Evolutionary conservation across 2,329 filamentous ascomycete species (phyloP).

Genomic region (Didymella lethalis): DNA sequence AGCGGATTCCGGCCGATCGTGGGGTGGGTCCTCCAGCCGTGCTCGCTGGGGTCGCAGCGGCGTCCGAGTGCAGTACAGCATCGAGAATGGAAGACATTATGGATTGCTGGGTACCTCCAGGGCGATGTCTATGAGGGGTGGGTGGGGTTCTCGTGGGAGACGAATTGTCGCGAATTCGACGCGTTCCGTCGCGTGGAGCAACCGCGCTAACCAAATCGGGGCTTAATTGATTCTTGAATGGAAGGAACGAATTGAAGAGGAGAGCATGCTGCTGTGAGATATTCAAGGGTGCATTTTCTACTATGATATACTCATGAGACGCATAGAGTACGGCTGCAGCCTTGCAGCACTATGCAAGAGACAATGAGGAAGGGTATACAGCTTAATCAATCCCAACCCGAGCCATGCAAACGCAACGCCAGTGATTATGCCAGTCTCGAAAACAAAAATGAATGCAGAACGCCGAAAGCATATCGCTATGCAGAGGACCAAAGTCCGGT

Average conservation of each 20-base stretch:
- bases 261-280: background rate
- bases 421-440: constrained; percentile 3
- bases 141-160: constrained; percentile 14
- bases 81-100: constrained; percentile 63
- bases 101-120: constrained; percentile 11
- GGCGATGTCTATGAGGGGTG: constrained; percentile 2
- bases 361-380: constrained; percentile 18
- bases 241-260: no score
- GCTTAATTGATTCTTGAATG: constrained; percentile 13
- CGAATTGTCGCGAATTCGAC: constrained; percentile 17
- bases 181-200: constrained; percentile 15
- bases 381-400: constrained; percentile 6
- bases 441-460: background rate
- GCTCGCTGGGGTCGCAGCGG: constrained; percentile 50
- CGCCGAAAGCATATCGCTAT: constrained; percentile 1
- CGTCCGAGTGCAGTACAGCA: constrained; percentile 59
- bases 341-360: background rate
- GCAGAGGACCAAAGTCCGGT: background rate
- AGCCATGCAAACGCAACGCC: constrained; percentile 3
- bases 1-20: constrained; percentile 52
- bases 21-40: constrained; percentile 47
- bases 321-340: background rate
- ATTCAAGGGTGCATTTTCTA: background rate
- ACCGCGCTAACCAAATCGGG: constrained; percentile 14
- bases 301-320: background rate